phyloP scores from a whole-genome alignment of 225 moss, liverwort and hornwort genomes.

The Pseudisothecium myosuroides region DNA sequence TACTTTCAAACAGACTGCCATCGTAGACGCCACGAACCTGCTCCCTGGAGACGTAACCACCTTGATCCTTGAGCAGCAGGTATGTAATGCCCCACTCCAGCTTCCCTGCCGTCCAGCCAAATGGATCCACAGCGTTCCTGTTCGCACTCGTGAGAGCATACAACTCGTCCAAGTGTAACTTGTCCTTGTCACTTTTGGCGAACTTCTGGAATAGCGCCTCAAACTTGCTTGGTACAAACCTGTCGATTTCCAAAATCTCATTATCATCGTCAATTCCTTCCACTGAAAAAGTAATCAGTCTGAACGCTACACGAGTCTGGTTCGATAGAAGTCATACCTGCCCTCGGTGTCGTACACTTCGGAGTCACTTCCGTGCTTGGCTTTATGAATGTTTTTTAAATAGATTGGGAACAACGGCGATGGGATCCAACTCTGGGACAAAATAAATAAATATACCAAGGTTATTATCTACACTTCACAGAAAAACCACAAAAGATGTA shows the following conservation, averaged over 20 bases:
- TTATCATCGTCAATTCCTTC: neutral
- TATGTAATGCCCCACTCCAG: slow-evolving; percentile 67
- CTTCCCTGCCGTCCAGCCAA: slow-evolving; percentile 62
- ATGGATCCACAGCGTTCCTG: slow-evolving; percentile 28
- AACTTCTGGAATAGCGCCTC: slow-evolving; percentile 66
- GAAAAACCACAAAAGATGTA: neutral
- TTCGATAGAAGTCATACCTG: slow-evolving; percentile 18
- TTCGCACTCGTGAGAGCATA: slow-evolving; percentile 21
- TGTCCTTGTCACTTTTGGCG: slow-evolving; percentile 24
- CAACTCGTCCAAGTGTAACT: slow-evolving; percentile 33
- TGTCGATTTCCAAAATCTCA: neutral
- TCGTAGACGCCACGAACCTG: slow-evolving; percentile 55
- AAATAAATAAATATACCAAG: neutral
- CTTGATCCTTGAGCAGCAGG: slow-evolving; percentile 43
- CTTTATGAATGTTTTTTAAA: slow-evolving; percentile 61
- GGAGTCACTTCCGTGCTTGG: slow-evolving; percentile 74
- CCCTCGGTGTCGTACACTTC: slow-evolving; percentile 79
- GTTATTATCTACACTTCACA: neutral
- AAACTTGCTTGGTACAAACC: slow-evolving; percentile 68
- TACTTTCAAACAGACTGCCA: slow-evolving; percentile 42
- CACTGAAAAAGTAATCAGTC: neutral
- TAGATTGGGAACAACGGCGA: slow-evolving; percentile 43
- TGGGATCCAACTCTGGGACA: slow-evolving; percentile 60
- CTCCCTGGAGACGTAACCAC: slow-evolving; percentile 40
- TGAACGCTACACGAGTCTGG: too few species aligned